Conservation (phyloP, 495 filamentous ascomycete species). For the Hypoxylon intermedium region DNA sequence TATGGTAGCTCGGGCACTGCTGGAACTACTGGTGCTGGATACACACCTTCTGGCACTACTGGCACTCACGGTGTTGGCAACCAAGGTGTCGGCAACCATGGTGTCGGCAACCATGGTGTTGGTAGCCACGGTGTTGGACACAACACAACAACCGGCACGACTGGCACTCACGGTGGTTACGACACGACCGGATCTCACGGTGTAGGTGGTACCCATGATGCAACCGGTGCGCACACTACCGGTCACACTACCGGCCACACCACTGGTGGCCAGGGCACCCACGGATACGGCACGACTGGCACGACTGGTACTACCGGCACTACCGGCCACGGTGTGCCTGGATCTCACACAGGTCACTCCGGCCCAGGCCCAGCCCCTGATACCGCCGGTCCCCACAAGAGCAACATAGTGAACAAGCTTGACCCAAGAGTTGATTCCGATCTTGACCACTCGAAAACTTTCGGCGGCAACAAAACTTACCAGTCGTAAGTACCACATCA, state of each 20-base stretch:
- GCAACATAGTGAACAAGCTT: conserved; percentile 59
- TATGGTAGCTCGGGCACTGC: conserved; percentile 46
- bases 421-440: conserved; percentile 63
- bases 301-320: conserved; percentile 27
- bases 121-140: conserved; percentile 22
- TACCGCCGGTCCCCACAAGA: conserved; percentile 61
- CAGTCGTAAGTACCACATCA: conserved; percentile 52
- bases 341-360: conserved; percentile 27
- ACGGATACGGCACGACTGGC: conserved; percentile 18
- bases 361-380: conserved; percentile 50
- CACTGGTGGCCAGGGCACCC: conserved; percentile 41
- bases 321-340: no score
- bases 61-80: conserved; percentile 23
- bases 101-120: conserved; percentile 26
- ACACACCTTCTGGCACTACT: conserved; percentile 5
- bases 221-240: no score
- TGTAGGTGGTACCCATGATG: no score
- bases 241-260: no score
- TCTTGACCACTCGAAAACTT: conserved; percentile 53
- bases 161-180: conserved; percentile 20
- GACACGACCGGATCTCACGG: no score
- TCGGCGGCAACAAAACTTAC: conserved; percentile 55
- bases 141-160: conserved; percentile 30
- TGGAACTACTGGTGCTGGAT: conserved; percentile 16
- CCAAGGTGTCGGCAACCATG: conserved; percentile 15